Evolutionary conservation across 306 rosid species (phyloP), one percentile per base, ranked within the genome.

Genomic region (Leucaena leucocephala): DNA sequence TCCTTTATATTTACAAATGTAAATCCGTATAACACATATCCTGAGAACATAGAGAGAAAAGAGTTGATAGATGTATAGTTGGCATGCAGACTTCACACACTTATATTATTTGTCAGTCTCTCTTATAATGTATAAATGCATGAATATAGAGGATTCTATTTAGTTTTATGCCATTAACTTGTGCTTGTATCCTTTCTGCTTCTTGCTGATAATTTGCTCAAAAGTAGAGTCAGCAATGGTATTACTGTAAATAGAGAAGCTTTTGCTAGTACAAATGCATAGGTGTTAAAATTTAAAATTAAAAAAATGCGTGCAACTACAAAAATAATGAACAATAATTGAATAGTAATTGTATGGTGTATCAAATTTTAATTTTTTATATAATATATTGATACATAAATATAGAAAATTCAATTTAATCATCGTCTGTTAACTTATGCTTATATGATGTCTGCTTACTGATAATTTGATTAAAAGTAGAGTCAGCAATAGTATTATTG

Each of bases 131-230:
- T 46, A 46, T 46, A 1, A 46, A 11, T 12, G 52, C 52, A 10
- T 45, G 14, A 45, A 45, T 45, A 45, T 45, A 45, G 49, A 45
- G 49, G 49, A 9, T 45, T 11, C 14, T 2, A 45, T 10, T 45
- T 11, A 9, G 69, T 78, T 34, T 61, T 34, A 75, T 75, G 71
- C 21, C 42, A 61, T 71, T 76, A 52, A 36, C 58, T 2, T 22
- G 13, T 74, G 39, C 39, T 6, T 68, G 74, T 63, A 40, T 48
- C 16, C 16, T 59, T 74, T 58, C 71, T 67, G 50, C 21, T 62
- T 72, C 59, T 74, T 57, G 61, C 57, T 62, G 72, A 45, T 68
- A 38, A 27, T 35, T 55, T 79, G 54, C 62, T 76, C 72, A 54
- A 16, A 46, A 65, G 69, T 19, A 68, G 57, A 50, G 76, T 80